Evolutionary conservation across 176 grass and related monocot species (phyloP).

Genomic region (Calamus simplicifolius): DNA sequence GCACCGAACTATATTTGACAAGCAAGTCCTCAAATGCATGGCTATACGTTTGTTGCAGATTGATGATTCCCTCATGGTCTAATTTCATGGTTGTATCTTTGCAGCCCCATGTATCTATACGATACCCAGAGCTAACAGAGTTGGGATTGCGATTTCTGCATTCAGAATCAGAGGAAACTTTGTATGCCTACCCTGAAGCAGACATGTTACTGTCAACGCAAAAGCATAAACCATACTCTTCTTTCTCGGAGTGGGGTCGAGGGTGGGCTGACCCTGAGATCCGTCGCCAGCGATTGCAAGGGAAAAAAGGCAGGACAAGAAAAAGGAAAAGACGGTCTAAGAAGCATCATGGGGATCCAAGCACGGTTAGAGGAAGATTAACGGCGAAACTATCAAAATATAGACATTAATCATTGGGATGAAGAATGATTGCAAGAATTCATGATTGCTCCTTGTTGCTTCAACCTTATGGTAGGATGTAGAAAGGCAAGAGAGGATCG

Average conservation of each 20-base stretch:
- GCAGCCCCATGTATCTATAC: slow-evolving; percentile 59
- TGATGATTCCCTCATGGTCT: too few species aligned
- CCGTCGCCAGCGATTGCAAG: slow-evolving; percentile 47
- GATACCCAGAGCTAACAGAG: slow-evolving; percentile 53
- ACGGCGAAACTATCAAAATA: slow-evolving; percentile 29
- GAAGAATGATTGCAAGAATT: too few species aligned
- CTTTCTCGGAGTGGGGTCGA: slow-evolving; percentile 56
- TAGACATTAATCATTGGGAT: slow-evolving; percentile 6
- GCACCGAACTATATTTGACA: too few species aligned
- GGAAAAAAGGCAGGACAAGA: slow-evolving; percentile 22
- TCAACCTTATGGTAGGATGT: too few species aligned
- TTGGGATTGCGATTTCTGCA: slow-evolving; percentile 36
- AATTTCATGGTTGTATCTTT: slow-evolving; percentile 6
- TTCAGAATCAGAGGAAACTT: slow-evolving; percentile 26
- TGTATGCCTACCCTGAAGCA: slow-evolving; percentile 48
- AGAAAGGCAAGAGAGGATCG: too few species aligned
- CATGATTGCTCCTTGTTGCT: too few species aligned
- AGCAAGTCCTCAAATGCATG: too few species aligned
- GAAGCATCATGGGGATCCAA: slow-evolving; percentile 19
- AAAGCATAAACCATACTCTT: slow-evolving; percentile 29
- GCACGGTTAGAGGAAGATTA: slow-evolving; percentile 36
- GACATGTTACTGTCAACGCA: slow-evolving; percentile 38
- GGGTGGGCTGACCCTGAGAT: slow-evolving; percentile 91
- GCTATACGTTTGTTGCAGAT: too few species aligned
- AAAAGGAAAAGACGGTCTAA: slow-evolving; percentile 32